Conservation (phyloP, 805 yeast species). For the Metschnikowia shivogae region DNA sequence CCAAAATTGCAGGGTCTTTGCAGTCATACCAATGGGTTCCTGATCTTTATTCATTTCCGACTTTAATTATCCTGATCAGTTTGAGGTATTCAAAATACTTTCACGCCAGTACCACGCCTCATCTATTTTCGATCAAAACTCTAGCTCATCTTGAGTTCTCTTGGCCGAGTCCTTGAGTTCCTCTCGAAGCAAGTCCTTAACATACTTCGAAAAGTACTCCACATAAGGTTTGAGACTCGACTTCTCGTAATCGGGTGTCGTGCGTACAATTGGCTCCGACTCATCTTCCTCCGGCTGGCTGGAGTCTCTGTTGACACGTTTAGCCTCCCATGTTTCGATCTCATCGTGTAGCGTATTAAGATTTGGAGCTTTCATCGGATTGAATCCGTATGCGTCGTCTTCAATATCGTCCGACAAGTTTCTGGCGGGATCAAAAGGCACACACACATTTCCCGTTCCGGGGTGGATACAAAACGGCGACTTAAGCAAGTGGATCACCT, state of each 20-base stretch:
- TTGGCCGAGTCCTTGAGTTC: conserved; percentile 38
- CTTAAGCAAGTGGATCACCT: conserved; percentile 84
- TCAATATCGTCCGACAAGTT: conserved; percentile 30
- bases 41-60: no score
- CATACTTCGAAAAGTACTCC: conserved; percentile 61
- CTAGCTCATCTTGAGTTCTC: conserved; percentile 29
- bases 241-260: conserved; percentile 48
- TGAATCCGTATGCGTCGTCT: conserved; percentile 52
- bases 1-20: no score
- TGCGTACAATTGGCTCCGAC: conserved; percentile 9
- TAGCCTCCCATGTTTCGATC: conserved; percentile 47
- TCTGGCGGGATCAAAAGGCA: conserved; percentile 62
- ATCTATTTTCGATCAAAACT: conserved; percentile 17
- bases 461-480: conserved; percentile 98
- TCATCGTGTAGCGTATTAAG: conserved; percentile 61
- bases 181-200: conserved; percentile 50
- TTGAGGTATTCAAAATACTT: no score
- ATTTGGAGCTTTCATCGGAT: conserved; percentile 79
- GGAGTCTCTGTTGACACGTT: conserved; percentile 26
- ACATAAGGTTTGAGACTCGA: conserved; percentile 71
- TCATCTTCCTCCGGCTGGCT: conserved; percentile 24
- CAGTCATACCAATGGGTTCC: no score
- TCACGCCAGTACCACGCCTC: no score
- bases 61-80: no score
- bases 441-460: conserved; percentile 91